These are phyloP conservation scores for Malus hybrid DNA, from an alignment of 331 rosid species.

Conservation along the genomic window DNA sequence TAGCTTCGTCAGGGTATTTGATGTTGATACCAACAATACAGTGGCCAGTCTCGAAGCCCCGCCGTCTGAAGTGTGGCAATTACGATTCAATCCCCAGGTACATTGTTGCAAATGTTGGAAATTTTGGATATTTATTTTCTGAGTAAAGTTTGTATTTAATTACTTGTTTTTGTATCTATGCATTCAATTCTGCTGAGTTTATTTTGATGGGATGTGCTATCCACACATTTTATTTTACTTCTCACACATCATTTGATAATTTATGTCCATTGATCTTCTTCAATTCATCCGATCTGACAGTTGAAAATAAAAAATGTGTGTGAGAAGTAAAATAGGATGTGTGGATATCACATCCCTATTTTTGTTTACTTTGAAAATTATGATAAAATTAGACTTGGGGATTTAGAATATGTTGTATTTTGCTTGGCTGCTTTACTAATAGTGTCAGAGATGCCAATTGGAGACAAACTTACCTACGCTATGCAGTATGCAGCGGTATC, in stretches of 20 bases:
- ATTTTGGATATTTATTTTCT: background rate
- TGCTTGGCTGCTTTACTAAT: background rate
- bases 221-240: too few species aligned
- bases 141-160: background rate
- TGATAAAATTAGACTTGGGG: background rate
- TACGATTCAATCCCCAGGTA: slow-evolving; percentile 88
- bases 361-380: background rate
- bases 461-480: background rate
- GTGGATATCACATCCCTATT: too few species aligned
- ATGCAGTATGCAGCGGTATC: background rate
- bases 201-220: too few species aligned
- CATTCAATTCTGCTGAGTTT: background rate
- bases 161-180: background rate
- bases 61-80: slow-evolving; percentile 97
- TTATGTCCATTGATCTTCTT: too few species aligned
- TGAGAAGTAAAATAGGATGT: too few species aligned
- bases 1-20: slow-evolving; percentile 80
- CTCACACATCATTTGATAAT: too few species aligned
- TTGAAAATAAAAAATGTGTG: too few species aligned
- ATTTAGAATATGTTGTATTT: background rate
- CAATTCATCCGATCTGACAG: too few species aligned
- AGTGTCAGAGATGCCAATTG: background rate
- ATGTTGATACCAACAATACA: slow-evolving; percentile 80
- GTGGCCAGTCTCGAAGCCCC: slow-evolving; percentile 93
- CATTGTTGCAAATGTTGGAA: background rate